phyloP scores from a whole-genome alignment of 1,139 yeast species.

The Protomyces lactucae-debilis region DNA sequence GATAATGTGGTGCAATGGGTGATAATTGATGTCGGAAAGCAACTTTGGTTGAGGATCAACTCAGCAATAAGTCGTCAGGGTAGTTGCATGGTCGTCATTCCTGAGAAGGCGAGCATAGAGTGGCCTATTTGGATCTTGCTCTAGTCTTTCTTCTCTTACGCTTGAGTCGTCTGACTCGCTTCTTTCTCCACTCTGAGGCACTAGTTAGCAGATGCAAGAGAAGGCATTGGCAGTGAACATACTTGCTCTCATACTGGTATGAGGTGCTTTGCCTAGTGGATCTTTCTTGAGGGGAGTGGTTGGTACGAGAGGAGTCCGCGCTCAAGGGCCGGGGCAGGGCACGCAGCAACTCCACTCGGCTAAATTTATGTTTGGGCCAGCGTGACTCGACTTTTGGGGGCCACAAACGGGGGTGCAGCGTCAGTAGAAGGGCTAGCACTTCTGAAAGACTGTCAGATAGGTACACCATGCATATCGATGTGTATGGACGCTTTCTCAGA shows the following conservation, averaged over 20 bases:
- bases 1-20: background rate
- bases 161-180: conserved; percentile 28
- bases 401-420: background rate
- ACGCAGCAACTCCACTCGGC: background rate
- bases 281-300: background rate
- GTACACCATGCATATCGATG: too few species aligned
- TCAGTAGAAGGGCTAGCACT: too few species aligned
- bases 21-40: background rate
- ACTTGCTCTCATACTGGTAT: background rate
- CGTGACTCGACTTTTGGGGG: background rate
- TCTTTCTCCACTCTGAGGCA: conserved; percentile 26
- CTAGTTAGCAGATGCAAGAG: background rate
- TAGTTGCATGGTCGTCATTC: background rate
- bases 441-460: too few species aligned
- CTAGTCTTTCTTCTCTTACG: conserved; percentile 28
- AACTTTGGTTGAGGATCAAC: background rate
- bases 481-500: too few species aligned
- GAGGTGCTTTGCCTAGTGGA: background rate
- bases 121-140: conserved; percentile 26
- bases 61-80: background rate
- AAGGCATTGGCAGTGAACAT: background rate
- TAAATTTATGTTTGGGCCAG: background rate
- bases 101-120: background rate
- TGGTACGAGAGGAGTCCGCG: background rate
- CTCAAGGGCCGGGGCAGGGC: background rate